Evolutionary conservation across 306 rosid species (phyloP), one percentile per base, ranked within the genome.

Genomic region (Neltuma alba): DNA sequence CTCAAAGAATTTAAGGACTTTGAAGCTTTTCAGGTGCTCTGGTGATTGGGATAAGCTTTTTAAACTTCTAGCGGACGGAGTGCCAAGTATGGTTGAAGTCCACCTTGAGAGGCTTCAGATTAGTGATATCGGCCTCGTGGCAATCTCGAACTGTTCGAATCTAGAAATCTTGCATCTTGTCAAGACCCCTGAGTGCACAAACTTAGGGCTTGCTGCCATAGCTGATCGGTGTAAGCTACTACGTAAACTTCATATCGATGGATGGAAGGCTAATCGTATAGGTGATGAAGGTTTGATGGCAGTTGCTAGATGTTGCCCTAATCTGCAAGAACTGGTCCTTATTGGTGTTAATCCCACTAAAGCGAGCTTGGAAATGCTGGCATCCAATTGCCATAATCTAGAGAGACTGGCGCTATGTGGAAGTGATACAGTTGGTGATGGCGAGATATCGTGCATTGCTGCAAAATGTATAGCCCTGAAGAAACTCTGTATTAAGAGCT

Each of bases 31-130:
- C 86, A 82, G 97, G 48, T 96, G 99, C 78, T 86, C 97, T 1
- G 99, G 98, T 5, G 99, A 96, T 70, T 96, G 99, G 99, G 99
- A 96, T 58, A 85, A 84, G 61, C 88, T 96, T n/a, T 86, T 96
- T 54, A 87, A 87, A 16, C 74, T 80, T 10, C 23, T 90, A 25
- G 85, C 90, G 0, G 90, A 89, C 27, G 69, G 86, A 11, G 86
- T 76, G 2, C 42, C 87, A 6, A 88, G 87, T 44, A 76, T 96
- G 78, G 87, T 89, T 60, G 99, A 96, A 80, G 79, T 96, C 9
- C 99, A 96, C 80, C 89, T 96, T 3, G 99, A 96, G 82, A 90
- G 92, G 89, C 91, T 91, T 45, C 98, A 91, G 81, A 97, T 96
- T 5, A 91, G 90, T 44, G 97, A 96, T 54, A 30, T 75, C 16